Base-by-base conservation (phyloP, 139 green algal species). In the Chlamydomonas sphaeroides region DNA sequence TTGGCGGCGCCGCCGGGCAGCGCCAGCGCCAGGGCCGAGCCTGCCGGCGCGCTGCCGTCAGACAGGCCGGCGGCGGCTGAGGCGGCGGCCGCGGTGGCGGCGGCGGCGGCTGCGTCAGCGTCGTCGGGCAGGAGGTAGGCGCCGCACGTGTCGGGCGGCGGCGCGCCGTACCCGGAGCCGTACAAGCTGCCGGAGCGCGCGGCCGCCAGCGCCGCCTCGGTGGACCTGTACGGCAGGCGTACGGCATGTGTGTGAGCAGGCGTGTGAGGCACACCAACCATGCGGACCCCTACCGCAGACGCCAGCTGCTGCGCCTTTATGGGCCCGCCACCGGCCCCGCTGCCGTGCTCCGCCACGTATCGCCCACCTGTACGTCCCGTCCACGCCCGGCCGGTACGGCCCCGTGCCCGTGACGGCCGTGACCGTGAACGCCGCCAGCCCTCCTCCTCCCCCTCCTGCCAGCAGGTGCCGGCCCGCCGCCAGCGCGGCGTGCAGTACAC, bases 401-500 rank as follows among this genome's bases (percentile, higher is more conserved):
- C 62, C 76, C 25, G 62, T 83, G 28, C 76, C 80, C 32, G 57
- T 79, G 28, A 78, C 71, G 41, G 51, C 38, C 23, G 85, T 45
- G 17, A 75, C 63, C 26, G n/a, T 62, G 73, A 87, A 87, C 0
- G 80, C 35, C 18, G 86, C 86, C 41, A 92, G 63, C 6, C 67
- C 71, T 7, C 80, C 76, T 25, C 80, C 76, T 25, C 80, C 78
- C 3, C 65, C 41, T 7, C 36, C 35, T 1, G 68, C 42, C 73
- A 90, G 65, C 81, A 90, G 68, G 67, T 90, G 81, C 41, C 84
- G 41, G 30, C 59, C 79, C 14, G 82, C 68, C 6, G 65, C 76
- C 1, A 80, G 51, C 26, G 89, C 32, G 53, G 67, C 42, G 0
- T 86, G 56, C 28, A 90, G 25, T 3, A 84, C 65, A 0, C 77